These are phyloP conservation scores for Schizonepeta tenuifolia DNA, from an alignment of 257 asterid genomes.

Conservation along the genomic window DNA sequence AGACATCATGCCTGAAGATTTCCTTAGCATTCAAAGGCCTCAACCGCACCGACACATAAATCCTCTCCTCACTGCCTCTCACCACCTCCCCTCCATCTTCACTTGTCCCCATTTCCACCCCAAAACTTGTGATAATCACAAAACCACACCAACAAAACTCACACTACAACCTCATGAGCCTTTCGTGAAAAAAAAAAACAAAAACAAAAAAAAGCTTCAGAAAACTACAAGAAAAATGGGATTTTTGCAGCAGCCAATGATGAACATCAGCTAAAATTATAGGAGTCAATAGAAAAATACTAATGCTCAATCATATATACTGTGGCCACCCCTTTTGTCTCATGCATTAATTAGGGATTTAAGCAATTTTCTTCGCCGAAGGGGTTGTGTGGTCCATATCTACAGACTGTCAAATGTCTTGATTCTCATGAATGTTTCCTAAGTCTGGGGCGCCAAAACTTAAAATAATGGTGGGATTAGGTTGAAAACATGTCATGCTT, in stretches of 20 bases:
- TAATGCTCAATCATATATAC: slow-evolving; percentile 45
- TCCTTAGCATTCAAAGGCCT: slow-evolving; percentile 89
- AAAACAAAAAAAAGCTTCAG: slow-evolving; percentile 27
- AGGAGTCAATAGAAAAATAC: slow-evolving; percentile 50
- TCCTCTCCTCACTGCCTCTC: slow-evolving; percentile 69
- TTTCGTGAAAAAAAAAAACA: not conserved
- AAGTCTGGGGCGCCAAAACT: slow-evolving; percentile 36
- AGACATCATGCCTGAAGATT: slow-evolving; percentile 67
- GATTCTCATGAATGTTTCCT: slow-evolving; percentile 58
- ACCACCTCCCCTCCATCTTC: slow-evolving; percentile 48
- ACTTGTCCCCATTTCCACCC: slow-evolving; percentile 45
- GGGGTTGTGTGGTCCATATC: slow-evolving; percentile 67
- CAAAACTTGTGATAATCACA: slow-evolving; percentile 34
- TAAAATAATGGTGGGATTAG: slow-evolving; percentile 48
- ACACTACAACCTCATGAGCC: slow-evolving; percentile 10
- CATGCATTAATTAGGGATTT: slow-evolving; percentile 54
- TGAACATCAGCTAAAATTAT: slow-evolving; percentile 43
- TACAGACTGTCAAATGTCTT: slow-evolving; percentile 91
- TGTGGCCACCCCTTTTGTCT: slow-evolving; percentile 52
- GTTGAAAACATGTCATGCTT: slow-evolving; percentile 42
- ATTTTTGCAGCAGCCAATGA: slow-evolving; percentile 53
- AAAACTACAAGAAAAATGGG: slow-evolving; percentile 33
- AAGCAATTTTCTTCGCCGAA: slow-evolving; percentile 22
- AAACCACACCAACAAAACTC: slow-evolving; percentile 16
- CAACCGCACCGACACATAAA: slow-evolving; percentile 89